Evolutionary conservation across 768 basidiomycete genomes (phyloP).

Genomic region (Leccinum uliginosum): DNA sequence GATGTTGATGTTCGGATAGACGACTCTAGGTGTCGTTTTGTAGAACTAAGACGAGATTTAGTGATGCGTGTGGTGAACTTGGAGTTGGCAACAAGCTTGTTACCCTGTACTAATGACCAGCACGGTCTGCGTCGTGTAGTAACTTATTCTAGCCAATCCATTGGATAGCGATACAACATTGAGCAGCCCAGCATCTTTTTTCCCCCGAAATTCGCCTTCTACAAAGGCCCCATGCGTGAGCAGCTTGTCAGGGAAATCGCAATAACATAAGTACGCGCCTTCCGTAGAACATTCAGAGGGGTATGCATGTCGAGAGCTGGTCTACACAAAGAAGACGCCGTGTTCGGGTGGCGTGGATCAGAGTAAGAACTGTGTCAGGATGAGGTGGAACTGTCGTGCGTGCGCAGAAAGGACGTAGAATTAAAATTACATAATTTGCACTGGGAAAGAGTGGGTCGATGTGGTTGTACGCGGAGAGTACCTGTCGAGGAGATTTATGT

Average conservation of each 20-base stretch:
- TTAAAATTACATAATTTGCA: no score
- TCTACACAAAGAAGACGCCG: slow-evolving; percentile 93
- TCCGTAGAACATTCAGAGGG: slow-evolving; percentile 58
- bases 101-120: slow-evolving; percentile 66
- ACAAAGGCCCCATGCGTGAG: slow-evolving; percentile 65
- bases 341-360: slow-evolving; percentile 39
- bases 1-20: slow-evolving; percentile 92
- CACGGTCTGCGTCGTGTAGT: slow-evolving; percentile 61
- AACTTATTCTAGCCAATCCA: slow-evolving; percentile 86
- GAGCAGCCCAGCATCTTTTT: slow-evolving; percentile 43
- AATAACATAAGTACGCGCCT: slow-evolving; percentile 93
- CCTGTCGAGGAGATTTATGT: slow-evolving; percentile 52
- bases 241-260: slow-evolving; percentile 96
- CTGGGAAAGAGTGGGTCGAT: slow-evolving; percentile 76
- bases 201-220: slow-evolving; percentile 46
- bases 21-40: slow-evolving; percentile 62
- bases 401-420: slow-evolving; percentile 91
- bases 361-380: slow-evolving; percentile 49
- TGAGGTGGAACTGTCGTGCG: slow-evolving; percentile 81
- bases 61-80: slow-evolving; percentile 85
- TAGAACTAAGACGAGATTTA: slow-evolving; percentile 65
- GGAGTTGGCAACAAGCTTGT: slow-evolving; percentile 89
- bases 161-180: slow-evolving; percentile 83
- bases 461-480: slow-evolving; percentile 73
- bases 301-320: slow-evolving; percentile 92